Percentiles rank a stretch among this genome's conserved stretches.
Evolutionary conservation across 495 filamentous ascomycete species (phyloP).

Genomic region (Penicillium paradoxum): DNA sequence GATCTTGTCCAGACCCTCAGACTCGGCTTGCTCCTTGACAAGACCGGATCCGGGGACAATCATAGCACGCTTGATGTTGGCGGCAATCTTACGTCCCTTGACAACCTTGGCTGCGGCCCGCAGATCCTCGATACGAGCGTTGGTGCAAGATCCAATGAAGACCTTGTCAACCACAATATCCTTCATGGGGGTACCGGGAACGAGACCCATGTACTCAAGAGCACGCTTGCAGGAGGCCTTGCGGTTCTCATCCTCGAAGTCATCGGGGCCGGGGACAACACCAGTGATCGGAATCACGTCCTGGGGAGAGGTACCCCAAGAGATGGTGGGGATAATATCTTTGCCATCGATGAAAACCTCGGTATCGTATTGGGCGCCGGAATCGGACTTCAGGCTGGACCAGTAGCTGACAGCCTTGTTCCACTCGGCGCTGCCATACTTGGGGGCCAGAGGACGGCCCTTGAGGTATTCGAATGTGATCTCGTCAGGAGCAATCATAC

Average conservation of each 20-base stretch:
- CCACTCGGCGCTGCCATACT: constrained; percentile 80
- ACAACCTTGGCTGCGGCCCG: constrained; percentile 81
- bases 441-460: constrained; percentile 81
- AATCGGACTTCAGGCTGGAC: constrained; percentile 78
- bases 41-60: constrained; percentile 93
- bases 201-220: constrained; percentile 94
- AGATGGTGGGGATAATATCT: constrained; percentile 89
- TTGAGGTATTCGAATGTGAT: constrained; percentile 93
- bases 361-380: constrained; percentile 77
- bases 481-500: constrained; percentile 94
- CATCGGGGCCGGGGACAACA: constrained; percentile 80
- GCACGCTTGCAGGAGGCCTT: constrained; percentile 72
- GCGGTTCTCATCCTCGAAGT: constrained; percentile 71
- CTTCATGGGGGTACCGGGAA: constrained; percentile 79
- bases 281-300: constrained; percentile 93
- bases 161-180: constrained; percentile 90
- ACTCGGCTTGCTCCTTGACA: constrained; percentile 88
- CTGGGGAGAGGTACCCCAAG: constrained; percentile 96
- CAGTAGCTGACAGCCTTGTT: constrained; percentile 85
- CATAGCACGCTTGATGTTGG: constrained; percentile 89
- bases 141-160: constrained; percentile 98
- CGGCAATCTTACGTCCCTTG: constrained; percentile 76
- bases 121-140: constrained; percentile 93
- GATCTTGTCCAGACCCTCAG: constrained; percentile 87
- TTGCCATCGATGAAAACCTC: constrained; percentile 84